Percentiles rank a stretch among this genome's conserved stretches.
Conservation (phyloP, 306 rosid genomes). For the Quercus cerris region DNA sequence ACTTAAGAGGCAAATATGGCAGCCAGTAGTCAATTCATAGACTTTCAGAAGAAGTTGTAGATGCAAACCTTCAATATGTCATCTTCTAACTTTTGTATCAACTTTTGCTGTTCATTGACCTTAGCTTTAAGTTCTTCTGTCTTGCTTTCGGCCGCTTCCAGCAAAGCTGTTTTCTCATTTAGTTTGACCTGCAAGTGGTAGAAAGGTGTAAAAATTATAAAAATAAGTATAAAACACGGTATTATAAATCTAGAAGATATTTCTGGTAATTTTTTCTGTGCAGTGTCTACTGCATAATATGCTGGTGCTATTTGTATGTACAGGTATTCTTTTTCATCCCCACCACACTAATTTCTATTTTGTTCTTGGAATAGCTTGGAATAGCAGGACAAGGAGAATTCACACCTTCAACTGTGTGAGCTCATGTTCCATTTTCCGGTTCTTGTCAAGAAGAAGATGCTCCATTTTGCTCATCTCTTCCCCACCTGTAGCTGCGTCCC, state of each 20-base stretch:
- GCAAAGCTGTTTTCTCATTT: conserved; percentile 65
- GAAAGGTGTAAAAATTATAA: conserved; percentile 26
- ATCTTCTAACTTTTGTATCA: conserved; percentile 96
- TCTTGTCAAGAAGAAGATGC: conserved; percentile 97
- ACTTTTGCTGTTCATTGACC: conserved; percentile 73
- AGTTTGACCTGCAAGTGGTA: conserved; percentile 61
- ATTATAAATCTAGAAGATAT: background rate
- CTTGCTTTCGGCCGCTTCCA: conserved; percentile 75
- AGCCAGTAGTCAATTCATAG: background rate
- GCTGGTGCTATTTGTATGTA: background rate
- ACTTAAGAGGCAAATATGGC: conserved; percentile 13
- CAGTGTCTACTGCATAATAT: background rate
- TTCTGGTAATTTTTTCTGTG: background rate
- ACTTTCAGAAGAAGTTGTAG: conserved; percentile 7
- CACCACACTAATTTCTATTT: background rate
- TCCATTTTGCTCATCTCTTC: conserved; percentile 99
- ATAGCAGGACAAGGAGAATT: background rate
- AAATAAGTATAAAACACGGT: background rate
- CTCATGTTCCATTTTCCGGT: conserved; percentile 95
- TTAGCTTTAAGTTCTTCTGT: conserved; percentile 58
- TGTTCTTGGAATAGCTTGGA: background rate
- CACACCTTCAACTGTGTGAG: conserved; percentile 88
- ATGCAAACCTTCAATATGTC: conserved; percentile 82
- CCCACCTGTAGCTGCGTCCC: conserved; percentile 96
- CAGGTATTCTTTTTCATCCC: background rate